These are phyloP conservation scores for Silybum marianum DNA, from an alignment of 129 eudicot species.

Conservation along the genomic window DNA sequence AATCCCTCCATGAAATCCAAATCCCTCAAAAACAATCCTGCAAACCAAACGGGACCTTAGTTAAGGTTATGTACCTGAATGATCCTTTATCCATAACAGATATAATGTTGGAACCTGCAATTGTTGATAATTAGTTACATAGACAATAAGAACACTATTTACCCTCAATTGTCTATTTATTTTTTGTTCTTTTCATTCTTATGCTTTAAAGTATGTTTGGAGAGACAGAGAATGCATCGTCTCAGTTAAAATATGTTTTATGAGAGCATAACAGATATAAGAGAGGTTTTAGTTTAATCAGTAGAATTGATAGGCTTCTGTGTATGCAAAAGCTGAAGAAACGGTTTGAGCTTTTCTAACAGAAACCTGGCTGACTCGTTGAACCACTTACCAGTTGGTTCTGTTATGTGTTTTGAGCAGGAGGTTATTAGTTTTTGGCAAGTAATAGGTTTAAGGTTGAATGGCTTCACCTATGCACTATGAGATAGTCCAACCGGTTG, in stretches of 20 bases:
- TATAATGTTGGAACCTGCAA: not conserved
- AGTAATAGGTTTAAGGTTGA: not conserved
- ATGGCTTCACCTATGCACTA: not conserved
- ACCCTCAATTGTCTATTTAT: not conserved
- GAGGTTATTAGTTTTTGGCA: not conserved
- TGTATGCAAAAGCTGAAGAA: not conserved
- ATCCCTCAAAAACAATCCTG: too few relatives aligned
- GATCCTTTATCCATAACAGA: conserved; percentile 7
- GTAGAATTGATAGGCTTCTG: not conserved
- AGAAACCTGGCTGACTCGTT: too few relatives aligned
- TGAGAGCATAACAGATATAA: conserved; percentile 3
- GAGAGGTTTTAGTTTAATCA: conserved; percentile 1
- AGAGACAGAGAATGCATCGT: conserved; percentile 2
- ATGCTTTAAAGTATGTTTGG: not conserved
- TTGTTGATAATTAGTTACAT: not conserved
- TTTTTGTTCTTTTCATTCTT: not conserved
- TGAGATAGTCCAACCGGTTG: not conserved
- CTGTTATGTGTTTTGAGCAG: not conserved
- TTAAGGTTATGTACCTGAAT: too few relatives aligned
- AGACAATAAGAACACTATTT: not conserved
- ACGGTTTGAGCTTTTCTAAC: not conserved
- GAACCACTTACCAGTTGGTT: not conserved
- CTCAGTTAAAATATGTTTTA: not conserved
- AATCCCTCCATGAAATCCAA: too few relatives aligned
- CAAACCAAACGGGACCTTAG: too few relatives aligned